phyloP scores from a whole-genome alignment of 257 asterid genomes.

The Solanum tarijense region DNA sequence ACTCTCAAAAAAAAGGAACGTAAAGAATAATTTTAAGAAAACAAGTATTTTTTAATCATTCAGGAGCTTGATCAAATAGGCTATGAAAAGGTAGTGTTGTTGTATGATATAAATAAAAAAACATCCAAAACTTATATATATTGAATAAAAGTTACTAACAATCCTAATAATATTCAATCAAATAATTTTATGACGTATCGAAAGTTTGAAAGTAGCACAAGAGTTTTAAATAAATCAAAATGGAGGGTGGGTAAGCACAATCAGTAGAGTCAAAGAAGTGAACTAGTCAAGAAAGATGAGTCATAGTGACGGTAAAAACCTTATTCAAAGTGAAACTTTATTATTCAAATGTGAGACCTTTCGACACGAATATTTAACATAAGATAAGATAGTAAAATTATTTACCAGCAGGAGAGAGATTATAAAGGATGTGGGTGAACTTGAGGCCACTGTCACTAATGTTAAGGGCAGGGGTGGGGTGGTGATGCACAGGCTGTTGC shows the following conservation, averaged over 20 bases:
- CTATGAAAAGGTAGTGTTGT: not conserved
- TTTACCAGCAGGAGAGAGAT: slow-evolving; percentile 88
- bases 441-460: slow-evolving; percentile 70
- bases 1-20: not conserved
- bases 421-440: slow-evolving; percentile 86
- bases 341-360: not conserved
- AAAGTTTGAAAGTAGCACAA: not conserved
- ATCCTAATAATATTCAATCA: not conserved
- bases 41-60: too few relatives aligned
- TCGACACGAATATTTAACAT: not conserved
- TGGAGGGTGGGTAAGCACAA: not conserved
- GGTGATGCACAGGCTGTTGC: slow-evolving; percentile 22
- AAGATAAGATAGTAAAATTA: not conserved
- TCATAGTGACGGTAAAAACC: not conserved
- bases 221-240: not conserved
- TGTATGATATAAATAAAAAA: not conserved
- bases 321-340: not conserved
- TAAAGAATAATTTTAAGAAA: too few relatives aligned
- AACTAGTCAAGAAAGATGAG: not conserved
- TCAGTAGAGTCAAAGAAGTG: too few relatives aligned
- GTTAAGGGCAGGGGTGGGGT: slow-evolving; percentile 31
- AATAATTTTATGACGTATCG: not conserved
- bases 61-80: not conserved
- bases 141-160: not conserved
- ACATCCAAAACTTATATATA: not conserved